A percentile compares a stretch with the other conserved stretches of the same genome.
phyloP scores from a whole-genome alignment of 2,329 filamentous ascomycete genomes.

The Trichophyton benhamiae region DNA sequence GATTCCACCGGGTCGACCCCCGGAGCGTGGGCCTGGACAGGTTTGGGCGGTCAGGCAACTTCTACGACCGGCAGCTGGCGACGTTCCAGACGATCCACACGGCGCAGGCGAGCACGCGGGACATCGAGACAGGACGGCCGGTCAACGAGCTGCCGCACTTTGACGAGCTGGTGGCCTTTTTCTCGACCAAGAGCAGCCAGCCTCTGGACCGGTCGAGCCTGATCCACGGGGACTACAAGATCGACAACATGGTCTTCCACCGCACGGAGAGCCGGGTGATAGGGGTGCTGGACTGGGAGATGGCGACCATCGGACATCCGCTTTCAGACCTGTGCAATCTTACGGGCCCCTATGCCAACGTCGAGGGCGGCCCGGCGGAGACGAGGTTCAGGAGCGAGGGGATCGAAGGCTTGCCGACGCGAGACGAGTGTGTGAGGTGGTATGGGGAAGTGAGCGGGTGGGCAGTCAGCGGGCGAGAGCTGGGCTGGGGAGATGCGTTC shows the following conservation, averaged over 20 bases:
- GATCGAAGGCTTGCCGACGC: slow-evolving; percentile 54
- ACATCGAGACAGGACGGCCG: slow-evolving; percentile 61
- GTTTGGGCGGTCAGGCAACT: slow-evolving; percentile 63
- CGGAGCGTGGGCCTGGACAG: slow-evolving; percentile 52
- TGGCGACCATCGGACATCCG: slow-evolving; percentile 95
- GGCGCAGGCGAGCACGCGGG: slow-evolving; percentile 61
- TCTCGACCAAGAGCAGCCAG: slow-evolving; percentile 54
- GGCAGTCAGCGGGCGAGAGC: slow-evolving; percentile 44
- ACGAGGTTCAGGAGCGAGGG: slow-evolving; percentile 48
- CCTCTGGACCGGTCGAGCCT: slow-evolving; percentile 66
- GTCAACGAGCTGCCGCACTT: slow-evolving; percentile 80
- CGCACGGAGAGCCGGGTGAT: slow-evolving; percentile 78
- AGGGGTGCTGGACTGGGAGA: slow-evolving; percentile 95
- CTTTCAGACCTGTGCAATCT: slow-evolving; percentile 83
- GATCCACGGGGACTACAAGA: slow-evolving; percentile 95
- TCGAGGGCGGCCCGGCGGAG: slow-evolving; percentile 26
- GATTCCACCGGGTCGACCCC: slow-evolving; percentile 65
- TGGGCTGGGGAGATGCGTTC: slow-evolving; percentile 55
- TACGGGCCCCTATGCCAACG: slow-evolving; percentile 31
- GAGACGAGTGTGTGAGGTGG: slow-evolving; percentile 50
- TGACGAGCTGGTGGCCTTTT: slow-evolving; percentile 66
- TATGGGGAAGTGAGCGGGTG: slow-evolving; percentile 59
- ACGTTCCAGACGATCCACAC: slow-evolving; percentile 70
- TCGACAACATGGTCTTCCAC: slow-evolving; percentile 82
- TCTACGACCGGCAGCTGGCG: slow-evolving; percentile 73